A percentile compares a stretch with the other conserved stretches of the same genome.
Conservation (phyloP, 768 basidiomycete genomes). For the Pholiota conissans region DNA sequence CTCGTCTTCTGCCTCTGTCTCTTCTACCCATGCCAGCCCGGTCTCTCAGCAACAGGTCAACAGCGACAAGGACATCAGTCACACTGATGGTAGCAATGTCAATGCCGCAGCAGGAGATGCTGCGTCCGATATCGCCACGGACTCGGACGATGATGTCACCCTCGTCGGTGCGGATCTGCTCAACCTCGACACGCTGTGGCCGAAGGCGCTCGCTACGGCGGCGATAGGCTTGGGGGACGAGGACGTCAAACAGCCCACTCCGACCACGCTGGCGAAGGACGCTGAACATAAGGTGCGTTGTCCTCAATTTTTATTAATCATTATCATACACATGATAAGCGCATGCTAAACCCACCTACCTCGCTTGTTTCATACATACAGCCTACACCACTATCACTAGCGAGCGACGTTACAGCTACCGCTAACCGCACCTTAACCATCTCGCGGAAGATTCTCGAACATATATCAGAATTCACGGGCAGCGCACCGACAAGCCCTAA, state of each 20-base stretch:
- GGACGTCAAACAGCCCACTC: too few species aligned
- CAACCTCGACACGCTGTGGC: neutral
- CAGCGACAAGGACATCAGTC: neutral
- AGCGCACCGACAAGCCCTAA: neutral
- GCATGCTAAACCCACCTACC: neutral
- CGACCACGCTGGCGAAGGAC: neutral
- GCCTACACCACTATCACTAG: too few species aligned
- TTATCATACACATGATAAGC: neutral
- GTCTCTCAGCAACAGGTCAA: too few species aligned
- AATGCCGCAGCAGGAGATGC: neutral
- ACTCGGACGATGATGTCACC: neutral
- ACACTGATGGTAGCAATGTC: neutral
- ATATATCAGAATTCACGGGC: neutral
- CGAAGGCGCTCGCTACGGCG: neutral
- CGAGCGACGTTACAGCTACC: too few species aligned
- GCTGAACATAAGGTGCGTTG: neutral
- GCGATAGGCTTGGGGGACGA: neutral
- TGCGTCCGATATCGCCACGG: neutral
- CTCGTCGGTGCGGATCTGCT: neutral
- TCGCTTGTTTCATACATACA: too few species aligned
- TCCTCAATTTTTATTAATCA: neutral
- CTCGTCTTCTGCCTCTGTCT: too few species aligned
- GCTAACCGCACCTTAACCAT: neutral
- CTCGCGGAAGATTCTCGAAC: neutral
- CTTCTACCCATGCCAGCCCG: too few species aligned